These are phyloP conservation scores for Boletus barrowsii DNA, from an alignment of 768 basidiomycete genomes.

Conservation along the genomic window DNA sequence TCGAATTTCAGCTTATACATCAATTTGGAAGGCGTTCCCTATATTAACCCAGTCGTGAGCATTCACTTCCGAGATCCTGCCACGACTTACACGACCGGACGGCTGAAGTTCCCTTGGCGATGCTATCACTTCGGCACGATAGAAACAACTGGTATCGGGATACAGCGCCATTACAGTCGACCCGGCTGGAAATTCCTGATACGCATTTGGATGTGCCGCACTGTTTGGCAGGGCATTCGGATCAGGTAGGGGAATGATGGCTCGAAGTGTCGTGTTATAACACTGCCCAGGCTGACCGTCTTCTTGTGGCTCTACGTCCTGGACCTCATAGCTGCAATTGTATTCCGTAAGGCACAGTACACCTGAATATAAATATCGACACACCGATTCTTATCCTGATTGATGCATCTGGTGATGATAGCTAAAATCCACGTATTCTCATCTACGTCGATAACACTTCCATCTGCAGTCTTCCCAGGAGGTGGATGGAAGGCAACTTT, in stretches of 20 bases:
- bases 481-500: slow-evolving; percentile 82
- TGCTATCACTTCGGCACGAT: slow-evolving; percentile 80
- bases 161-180: slow-evolving; percentile 85
- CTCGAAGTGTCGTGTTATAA: slow-evolving; percentile 66
- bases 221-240: slow-evolving; percentile 53
- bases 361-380: slow-evolving; percentile 6
- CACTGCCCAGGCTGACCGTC: slow-evolving; percentile 69
- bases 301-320: slow-evolving; percentile 81
- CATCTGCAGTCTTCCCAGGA: slow-evolving; percentile 46
- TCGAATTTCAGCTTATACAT: slow-evolving; percentile 83
- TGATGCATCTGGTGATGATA: slow-evolving; percentile 65
- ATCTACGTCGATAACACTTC: slow-evolving; percentile 50
- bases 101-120: slow-evolving; percentile 49
- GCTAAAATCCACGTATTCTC: slow-evolving; percentile 75
- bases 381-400: slow-evolving; percentile 68
- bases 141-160: slow-evolving; percentile 89
- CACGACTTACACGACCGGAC: slow-evolving; percentile 36
- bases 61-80: background rate
- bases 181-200: slow-evolving; percentile 68
- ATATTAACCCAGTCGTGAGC: slow-evolving; percentile 9
- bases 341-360: background rate
- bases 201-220: slow-evolving; percentile 63
- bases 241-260: slow-evolving; percentile 81
- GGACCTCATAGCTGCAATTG: slow-evolving; percentile 69
- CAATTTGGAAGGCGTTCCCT: slow-evolving; percentile 45